Base-by-base conservation (phyloP, 306 rosid genomes). In the Rosa multiflora region DNA sequence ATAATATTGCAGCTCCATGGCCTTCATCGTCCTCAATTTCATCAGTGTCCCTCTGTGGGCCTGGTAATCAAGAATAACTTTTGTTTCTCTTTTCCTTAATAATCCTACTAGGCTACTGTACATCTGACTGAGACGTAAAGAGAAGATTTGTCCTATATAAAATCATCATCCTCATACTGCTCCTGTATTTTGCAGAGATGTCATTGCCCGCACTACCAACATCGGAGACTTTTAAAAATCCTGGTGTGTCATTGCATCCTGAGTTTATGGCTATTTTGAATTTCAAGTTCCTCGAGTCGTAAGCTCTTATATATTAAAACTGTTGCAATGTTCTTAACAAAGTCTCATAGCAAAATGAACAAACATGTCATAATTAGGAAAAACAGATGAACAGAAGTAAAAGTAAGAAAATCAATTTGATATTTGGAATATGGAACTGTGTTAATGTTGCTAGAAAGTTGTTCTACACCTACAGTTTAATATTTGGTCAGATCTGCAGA, bases 1-100 rank as follows among this genome's bases (percentile, higher is more conserved):
- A 96, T 86, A 96, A 96, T 80, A 85, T 90, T 77, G 92, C 88
- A 72, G 99, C 98, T 29, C 99, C 99, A 0, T 96, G 99, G 99
- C 99, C 99, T 79, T 89, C 89, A 3, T 93, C 99, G 49, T 89
- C 97, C 75, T 93, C 99, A 48, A 71, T 88, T 37, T 83, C 99
- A 47, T 89, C 99, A 4, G 14, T 93, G 75, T 90, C 99, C 72
- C 89, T 96, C 68, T 96, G 99, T 83, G 99, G 96, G 0, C 98
- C 99, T 15, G 99, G 99, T 96, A 93, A 86, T n/a, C 9, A 32
- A 61, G 35, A 52, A 49, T 72, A 51, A 55, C 53, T 71, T 52
- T 62, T 35, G 37, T 73, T 39, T n/a, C 82, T 32, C 8, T 29
- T 82, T 32, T 20, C 32, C 23, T 70, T 63, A 72, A 23, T 47